Evolutionary conservation across 768 basidiomycete species (phyloP), one percentile per base, ranked within the genome.

Genomic region (Suillus luteus): DNA sequence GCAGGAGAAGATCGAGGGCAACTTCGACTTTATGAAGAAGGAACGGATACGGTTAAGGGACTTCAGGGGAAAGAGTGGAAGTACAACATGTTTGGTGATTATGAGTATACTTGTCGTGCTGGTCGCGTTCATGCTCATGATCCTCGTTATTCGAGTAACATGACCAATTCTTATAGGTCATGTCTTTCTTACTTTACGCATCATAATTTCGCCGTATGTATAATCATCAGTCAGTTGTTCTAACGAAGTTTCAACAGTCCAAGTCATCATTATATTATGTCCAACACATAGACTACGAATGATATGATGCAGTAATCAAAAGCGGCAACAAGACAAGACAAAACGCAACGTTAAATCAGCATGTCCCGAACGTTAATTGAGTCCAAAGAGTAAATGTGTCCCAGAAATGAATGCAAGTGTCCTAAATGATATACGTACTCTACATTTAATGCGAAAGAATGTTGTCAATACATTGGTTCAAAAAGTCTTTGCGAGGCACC

Each of bases 71-170:
- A 90, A 86, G 79, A 87, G 86, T 49, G 77, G 86, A 33, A 79
- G 84, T 17, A 93, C 90, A 67, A 94, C 91, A 0, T 93, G 92
- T 73, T 70, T 93, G 71, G 83, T 86, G 10, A 64, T 93, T 2
- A 81, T 83, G 33, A 82, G 89, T 57, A 75, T 96, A 9, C 12
- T 90, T 3, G 81, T 85, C 5, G 95, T 94, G 2, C 67, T 86
- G 12, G 70, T 91, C 19, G 77, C 91, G 8, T 97, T 91, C 67
- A 69, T 90, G 59, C 38, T 89, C 17, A 91, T 89, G 85, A 85
- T 93, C 64, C 79, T 87, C 55, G 65, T 93, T 44, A 92, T 95
- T 65, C 83, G 91, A 59, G 74, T 92, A 19, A 86, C 86, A 38
- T 81, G 70, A 76, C 62, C 66, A 15, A 9, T 14, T 22, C 37